Evolutionary conservation across 1,284 basidiomycete genomes (phyloP), one percentile per base, ranked within the genome.

Genomic region (Vanrija sp.): DNA sequence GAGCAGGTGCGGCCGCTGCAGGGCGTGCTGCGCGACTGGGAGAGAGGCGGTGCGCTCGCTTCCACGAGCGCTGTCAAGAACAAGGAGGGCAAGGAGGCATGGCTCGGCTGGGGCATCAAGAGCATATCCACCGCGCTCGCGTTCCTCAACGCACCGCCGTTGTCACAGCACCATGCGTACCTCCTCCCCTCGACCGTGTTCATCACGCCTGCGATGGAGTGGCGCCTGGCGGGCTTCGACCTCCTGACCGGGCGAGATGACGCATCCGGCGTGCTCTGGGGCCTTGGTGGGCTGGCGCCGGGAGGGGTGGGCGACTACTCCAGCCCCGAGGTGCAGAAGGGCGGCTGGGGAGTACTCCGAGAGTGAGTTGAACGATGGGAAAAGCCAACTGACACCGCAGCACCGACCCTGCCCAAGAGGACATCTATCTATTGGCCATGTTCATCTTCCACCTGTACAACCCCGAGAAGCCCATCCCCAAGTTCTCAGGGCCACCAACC

Each of bases 141-240:
- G 4, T 99, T 98, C 75, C 74, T 98, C 52, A 97, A 98, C 66
- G 86, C 91, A 38, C 82, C 88, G 5, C 88, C 85, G 51, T 77
- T 84, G 36, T 91, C 89, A 0, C 89, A 90, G 0, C 96, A 98
- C 69, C 95, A 94, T 39, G 89, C 88, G 59, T 76, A 98, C 53
- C 80, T 75, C 18, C 53, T 86, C 52, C 78, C 84, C 4, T 83
- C 85, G 53, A 85, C 88, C 3, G 83, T 98, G 59, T 98, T 96
- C 69, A 83, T 98, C 35, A 78, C 78, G 0, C 71, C 73, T 0
- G 89, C 92, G 0, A 90, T 95, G 19, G 96, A 99, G 78, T 98
- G 94, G 95, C 88, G 88, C 68, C 78, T 98, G 9, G 94, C 88
- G 27, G 95, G 95, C 1, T 94, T 98, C 66, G 96, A 99, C 65